Evolutionary conservation across 2,329 filamentous ascomycete species (phyloP), one percentile per base, ranked within the genome.

Genomic region (Talaromyces albobiverticillius): DNA sequence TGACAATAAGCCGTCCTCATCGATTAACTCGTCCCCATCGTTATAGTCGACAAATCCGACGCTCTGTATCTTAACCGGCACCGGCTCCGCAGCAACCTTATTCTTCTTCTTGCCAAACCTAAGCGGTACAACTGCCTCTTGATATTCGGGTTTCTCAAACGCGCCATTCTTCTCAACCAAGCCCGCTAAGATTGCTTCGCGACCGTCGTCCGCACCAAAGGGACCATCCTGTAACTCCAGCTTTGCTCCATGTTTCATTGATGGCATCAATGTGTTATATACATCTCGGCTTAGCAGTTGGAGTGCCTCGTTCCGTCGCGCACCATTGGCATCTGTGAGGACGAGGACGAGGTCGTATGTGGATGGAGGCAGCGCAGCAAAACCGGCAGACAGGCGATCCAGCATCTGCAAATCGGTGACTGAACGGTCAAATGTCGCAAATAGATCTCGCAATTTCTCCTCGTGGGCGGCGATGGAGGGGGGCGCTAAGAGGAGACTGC

Each of bases 341-440:
- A 99, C 81, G 46, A 96, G 82, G 41, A 97, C 82, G 41, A 88
- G 75, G 69, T 95, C 89, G 77, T 99, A 99, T 52, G 89, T 88
- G 46, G 83, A 77, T 51, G 82, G 63, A 1, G 92, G 88, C 0
- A 99, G 84, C 7, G 85, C 78, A 54, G 94, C 89, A 34, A 96
- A 79, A 58, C 90, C 90, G 32, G 89, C 83, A 2, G 89, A 85
- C 38, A 99, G 82, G 49, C 94, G 90, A 76, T 99, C 94, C 58
- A 99, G 88, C 94, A 99, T 99, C 73, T 97, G 94, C 51, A 99
- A 80, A 68, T 99, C 94, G 58, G 91, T 93, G 43, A 82, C 78
- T 59, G 81, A 76, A 67, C 90, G 87, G 71, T 94, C 85, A 76
- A 90, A 85, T 54, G 84, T 78, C 56, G 84, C 79, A 65, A 95